Base-by-base conservation (phyloP, 345 rosid genomes). In the Gossypium arboreum region DNA sequence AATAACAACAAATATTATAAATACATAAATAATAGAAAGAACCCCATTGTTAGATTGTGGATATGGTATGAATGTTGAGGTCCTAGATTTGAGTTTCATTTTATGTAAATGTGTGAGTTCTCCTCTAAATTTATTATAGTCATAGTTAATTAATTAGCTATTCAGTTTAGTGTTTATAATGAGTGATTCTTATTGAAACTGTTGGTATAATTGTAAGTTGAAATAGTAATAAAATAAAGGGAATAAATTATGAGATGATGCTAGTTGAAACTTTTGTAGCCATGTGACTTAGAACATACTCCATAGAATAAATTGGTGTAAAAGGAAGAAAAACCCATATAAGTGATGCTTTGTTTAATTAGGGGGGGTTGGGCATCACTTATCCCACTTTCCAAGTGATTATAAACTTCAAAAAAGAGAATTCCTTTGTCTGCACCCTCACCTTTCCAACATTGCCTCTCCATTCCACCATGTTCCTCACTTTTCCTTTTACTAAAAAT, bases 291-390 rank as follows among this genome's bases (percentile, higher is more conserved):
- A 9, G 13, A 56, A 41, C 25, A 56, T 24, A 83, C 79, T 77
- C 79, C 60, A 76, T 51, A 50, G 65, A 57, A 25, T 73, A 77
- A 5, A 69, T 66, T 70, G 70, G 75, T 79, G 77, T 34, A 22
- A 73, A 83, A 83, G 86, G 18, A 45, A 65, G 24, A 47, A 52
- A 66, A 81, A 78, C 71, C 81, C 81, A 76, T 78, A 5, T 76
- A 44, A 76, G 77, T 58, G 63, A n/a, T 68, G 65, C 58, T 75
- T 54, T 77, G 44, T 75, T 75, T 73, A 75, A 71, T 59, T 34
- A 3, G 64, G 68, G 22, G 34, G 34, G 5, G 5, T 4, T 29
- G 54, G 16, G 43, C 61, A 9, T 75, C 18, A 66, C 25, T 81
- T 75, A 59, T 56, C 80, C 81, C 58, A 62, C 79, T 72, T 72